phyloP scores from a whole-genome alignment of 1,284 basidiomycete genomes.

The Sanghuangporus sanghuang region DNA sequence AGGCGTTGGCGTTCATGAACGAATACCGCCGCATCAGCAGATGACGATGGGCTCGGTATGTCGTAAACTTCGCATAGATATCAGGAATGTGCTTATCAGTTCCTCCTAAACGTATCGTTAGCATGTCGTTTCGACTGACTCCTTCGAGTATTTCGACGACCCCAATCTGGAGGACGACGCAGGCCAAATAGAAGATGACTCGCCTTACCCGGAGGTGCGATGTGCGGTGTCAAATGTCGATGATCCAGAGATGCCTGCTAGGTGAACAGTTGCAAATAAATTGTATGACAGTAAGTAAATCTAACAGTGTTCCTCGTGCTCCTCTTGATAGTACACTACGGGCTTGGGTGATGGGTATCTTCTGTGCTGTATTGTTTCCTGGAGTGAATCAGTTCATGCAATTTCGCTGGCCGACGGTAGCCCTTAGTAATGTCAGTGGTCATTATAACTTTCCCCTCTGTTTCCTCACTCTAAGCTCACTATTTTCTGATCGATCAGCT shows the following conservation, averaged over 20 bases:
- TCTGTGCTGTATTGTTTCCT: slow-evolving; percentile 30
- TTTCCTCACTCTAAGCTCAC: slow-evolving; percentile 24
- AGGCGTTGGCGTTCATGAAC: slow-evolving; percentile 4
- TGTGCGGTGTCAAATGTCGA: slow-evolving; percentile 22
- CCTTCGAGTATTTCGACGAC: slow-evolving; percentile 15
- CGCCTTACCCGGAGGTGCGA: slow-evolving; percentile 21
- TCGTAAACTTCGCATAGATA: neutral
- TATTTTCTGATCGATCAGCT: slow-evolving; percentile 10
- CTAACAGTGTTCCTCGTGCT: neutral
- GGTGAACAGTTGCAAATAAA: neutral
- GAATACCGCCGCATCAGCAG: slow-evolving; percentile 1
- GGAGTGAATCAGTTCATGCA: slow-evolving; percentile 28
- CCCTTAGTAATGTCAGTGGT: slow-evolving; percentile 19
- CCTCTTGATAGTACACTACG: slow-evolving; percentile 28
- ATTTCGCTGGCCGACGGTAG: slow-evolving; percentile 27
- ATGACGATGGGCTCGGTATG: slow-evolving; percentile 12
- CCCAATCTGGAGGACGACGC: slow-evolving; percentile 17
- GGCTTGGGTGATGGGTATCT: slow-evolving; percentile 31
- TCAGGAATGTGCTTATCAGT: neutral
- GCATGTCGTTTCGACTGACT: slow-evolving; percentile 9
- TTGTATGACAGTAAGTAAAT: neutral
- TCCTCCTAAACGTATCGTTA: neutral
- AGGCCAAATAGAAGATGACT: slow-evolving; percentile 17
- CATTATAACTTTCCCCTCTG: slow-evolving; percentile 1
- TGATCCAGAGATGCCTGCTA: slow-evolving; percentile 5